A percentile compares a stretch with the other conserved stretches of the same genome.
phyloP scores from a whole-genome alignment of 306 rosid species.

The Lablab purpureus region DNA sequence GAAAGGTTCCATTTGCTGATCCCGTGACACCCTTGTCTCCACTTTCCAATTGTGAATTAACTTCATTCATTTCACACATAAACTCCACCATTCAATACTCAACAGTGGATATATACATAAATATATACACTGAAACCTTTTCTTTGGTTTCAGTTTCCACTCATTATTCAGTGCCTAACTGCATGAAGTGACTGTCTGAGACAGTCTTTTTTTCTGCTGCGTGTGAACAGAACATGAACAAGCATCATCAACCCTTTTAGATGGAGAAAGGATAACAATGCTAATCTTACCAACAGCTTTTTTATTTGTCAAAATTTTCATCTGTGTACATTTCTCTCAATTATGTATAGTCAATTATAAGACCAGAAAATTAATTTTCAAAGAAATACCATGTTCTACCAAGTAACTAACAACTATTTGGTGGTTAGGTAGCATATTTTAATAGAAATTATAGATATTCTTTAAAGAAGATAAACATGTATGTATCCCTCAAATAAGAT shows the following conservation, averaged over 20 bases:
- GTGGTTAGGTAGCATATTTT: too few species aligned
- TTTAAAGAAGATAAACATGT: too few species aligned
- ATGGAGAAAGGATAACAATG: not conserved
- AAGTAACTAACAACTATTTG: too few species aligned
- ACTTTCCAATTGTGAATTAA: constrained; percentile 10
- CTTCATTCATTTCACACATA: not conserved
- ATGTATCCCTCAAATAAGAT: too few species aligned
- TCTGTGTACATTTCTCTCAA: not conserved
- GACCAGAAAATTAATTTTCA: too few species aligned
- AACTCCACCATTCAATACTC: constrained; percentile 17
- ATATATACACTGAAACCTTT: not conserved
- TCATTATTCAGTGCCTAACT: constrained; percentile 22
- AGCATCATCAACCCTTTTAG: not conserved
- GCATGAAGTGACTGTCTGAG: constrained; percentile 25
- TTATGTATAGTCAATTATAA: too few species aligned
- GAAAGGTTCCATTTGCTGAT: constrained; percentile 16
- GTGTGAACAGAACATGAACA: constrained; percentile 2
- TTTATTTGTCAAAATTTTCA: not conserved
- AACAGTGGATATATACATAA: not conserved
- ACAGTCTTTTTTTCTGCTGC: not conserved
- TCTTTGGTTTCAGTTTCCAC: not conserved
- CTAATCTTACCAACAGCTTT: not conserved
- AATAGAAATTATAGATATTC: too few species aligned
- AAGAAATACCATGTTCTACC: too few species aligned
- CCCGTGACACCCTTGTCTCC: constrained; percentile 45